These are phyloP conservation scores for Boletus rubescentipes DNA, from an alignment of 768 basidiomycete species.

Conservation along the genomic window DNA sequence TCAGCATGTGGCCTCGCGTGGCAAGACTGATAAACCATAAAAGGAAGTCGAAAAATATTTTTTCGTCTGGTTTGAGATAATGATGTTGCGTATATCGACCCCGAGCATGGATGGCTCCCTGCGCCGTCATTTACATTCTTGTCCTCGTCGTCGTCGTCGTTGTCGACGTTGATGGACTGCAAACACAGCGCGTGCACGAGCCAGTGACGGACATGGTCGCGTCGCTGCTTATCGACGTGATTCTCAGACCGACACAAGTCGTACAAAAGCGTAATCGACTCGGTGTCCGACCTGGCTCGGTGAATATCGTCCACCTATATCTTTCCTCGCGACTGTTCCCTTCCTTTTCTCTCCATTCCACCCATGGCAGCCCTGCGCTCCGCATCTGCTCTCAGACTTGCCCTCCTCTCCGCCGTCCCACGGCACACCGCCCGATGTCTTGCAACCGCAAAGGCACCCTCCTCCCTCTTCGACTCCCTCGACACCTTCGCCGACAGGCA, in stretches of 20 bases:
- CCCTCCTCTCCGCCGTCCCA: slow-evolving; percentile 15
- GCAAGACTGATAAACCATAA: slow-evolving; percentile 14
- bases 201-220: slow-evolving; percentile 2
- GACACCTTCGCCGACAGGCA: slow-evolving; percentile 92
- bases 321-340: slow-evolving; percentile 13
- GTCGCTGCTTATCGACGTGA: slow-evolving; percentile 4
- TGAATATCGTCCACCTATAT: slow-evolving; percentile 33
- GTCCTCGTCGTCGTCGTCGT: slow-evolving; percentile 8
- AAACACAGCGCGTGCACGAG: background rate
- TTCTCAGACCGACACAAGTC: slow-evolving; percentile 17
- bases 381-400: slow-evolving; percentile 24
- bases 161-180: background rate
- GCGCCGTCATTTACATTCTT: background rate
- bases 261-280: slow-evolving; percentile 35
- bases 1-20: slow-evolving; percentile 16
- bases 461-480: slow-evolving; percentile 75
- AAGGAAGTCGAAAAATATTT: slow-evolving; percentile 26
- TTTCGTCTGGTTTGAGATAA: background rate
- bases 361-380: slow-evolving; percentile 31
- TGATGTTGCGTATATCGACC: slow-evolving; percentile 14
- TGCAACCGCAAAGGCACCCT: slow-evolving; percentile 59
- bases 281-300: slow-evolving; percentile 42
- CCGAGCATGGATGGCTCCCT: slow-evolving; percentile 24
- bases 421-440: slow-evolving; percentile 40
- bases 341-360: slow-evolving; percentile 15